A percentile compares a stretch with the other conserved stretches of the same genome.
These are phyloP conservation scores for Tilletia caries DNA, from an alignment of 1,284 basidiomycete species.

Conservation along the genomic window DNA sequence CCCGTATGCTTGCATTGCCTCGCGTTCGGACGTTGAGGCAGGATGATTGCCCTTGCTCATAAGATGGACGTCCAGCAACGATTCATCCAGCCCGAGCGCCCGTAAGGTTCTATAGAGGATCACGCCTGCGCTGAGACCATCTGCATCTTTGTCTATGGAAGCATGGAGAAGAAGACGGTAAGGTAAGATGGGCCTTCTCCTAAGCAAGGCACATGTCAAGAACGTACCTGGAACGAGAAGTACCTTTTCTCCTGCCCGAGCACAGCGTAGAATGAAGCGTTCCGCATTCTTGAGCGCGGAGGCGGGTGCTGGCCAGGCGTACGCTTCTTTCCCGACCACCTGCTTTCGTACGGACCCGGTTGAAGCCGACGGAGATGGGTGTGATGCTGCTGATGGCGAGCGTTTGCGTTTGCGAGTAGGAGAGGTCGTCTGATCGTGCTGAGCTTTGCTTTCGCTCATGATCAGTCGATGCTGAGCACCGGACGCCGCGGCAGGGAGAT, in stretches of 20 bases:
- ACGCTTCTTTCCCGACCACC: background rate
- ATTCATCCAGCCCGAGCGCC: constrained; percentile 21
- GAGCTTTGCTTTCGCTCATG: no score
- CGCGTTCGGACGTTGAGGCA: constrained; percentile 20
- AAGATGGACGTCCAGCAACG: constrained; percentile 30
- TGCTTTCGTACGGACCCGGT: no score
- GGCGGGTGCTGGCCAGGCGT: background rate
- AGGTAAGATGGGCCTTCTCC: no score
- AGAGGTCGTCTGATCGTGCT: no score
- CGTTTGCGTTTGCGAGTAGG: no score
- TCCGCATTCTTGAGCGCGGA: background rate
- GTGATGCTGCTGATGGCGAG: no score
- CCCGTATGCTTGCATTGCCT: constrained; percentile 22
- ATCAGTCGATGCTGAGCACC: no score
- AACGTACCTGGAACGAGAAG: background rate
- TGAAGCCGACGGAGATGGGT: no score
- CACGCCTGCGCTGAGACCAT: constrained; percentile 33
- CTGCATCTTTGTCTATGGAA: constrained; percentile 43
- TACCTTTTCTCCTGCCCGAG: background rate
- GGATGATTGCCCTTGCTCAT: constrained; percentile 35
- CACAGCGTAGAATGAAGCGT: constrained; percentile 1
- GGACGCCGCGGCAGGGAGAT: no score
- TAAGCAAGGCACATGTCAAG: no score
- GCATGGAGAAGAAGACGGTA: background rate
- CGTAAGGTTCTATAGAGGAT: constrained; percentile 37